Base-by-base conservation (phyloP, 1,284 basidiomycete species). In the Cerioporus squamosus region DNA sequence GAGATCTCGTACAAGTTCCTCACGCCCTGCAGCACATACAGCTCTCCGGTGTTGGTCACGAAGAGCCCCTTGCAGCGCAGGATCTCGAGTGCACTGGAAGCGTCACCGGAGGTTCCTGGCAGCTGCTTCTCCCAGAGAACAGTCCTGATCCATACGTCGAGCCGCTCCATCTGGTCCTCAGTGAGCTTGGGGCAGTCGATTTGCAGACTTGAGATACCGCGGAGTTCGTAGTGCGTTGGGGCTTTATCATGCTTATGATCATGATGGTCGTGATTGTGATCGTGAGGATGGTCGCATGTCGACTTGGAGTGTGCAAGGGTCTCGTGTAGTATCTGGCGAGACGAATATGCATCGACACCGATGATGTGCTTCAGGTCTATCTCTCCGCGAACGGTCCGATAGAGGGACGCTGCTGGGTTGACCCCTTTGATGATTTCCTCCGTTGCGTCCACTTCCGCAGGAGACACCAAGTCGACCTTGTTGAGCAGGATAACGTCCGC, bases 401-500 rank as follows among this genome's bases (percentile, higher is more conserved):
- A 79, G 49, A 96, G 77, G 0, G 90, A 81, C 1, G 90, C 87
- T 1, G 83, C 85, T 0, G 94, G 88, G 71, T 97, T 98, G 65
- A 95, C 79, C 18, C 75, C 71, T n/a, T 79, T 83, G 39, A 96
- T 86, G 20, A 83, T 75, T 17, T 66, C 68, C 70, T 92, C 87
- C 12, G 86, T 83, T 6, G 76, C 70, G 51, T 68, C 33, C 18
- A 84, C 56, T 55, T 70, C 67, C 38, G 72, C 69, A 9, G 77
- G 67, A 3, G 79, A 70, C 3, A 87, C 87, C 17, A 97, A 77
- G 68, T 97, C 95, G 29, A 81, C 77, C 76, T 97, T 97, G 79
- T 97, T 97, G 24, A 97, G 75, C 18, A 97, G 75, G 46, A 97
- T 82, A n/a, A 95, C 88, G 68, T 97, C 95, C 14, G 94, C 88